Percentiles rank a stretch among this genome's conserved stretches.
Evolutionary conservation across 768 basidiomycete species (phyloP).

Genomic region (Cystobasidium onofrii): DNA sequence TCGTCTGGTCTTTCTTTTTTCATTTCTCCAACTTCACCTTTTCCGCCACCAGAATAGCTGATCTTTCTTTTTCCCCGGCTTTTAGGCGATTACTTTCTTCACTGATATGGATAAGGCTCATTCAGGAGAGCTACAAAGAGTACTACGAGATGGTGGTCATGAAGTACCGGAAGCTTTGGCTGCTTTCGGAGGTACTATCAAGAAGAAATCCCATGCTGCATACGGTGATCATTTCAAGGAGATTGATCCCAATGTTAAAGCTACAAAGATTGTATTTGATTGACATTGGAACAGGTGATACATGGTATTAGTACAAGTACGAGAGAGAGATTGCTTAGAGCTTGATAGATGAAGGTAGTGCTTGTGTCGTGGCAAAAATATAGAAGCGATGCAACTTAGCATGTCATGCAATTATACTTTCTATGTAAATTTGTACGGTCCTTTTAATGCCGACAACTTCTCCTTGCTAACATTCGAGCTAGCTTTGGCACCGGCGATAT

Average conservation of each 20-base stretch:
- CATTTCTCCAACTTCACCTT: no score
- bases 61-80: neutral
- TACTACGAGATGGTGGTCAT: conserved; percentile 78
- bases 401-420: no score
- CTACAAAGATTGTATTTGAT: conserved; percentile 51
- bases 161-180: conserved; percentile 62
- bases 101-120: conserved; percentile 62
- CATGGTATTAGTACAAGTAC: no score
- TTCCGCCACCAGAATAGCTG: neutral
- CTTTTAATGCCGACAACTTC: no score
- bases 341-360: no score
- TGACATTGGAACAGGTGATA: no score
- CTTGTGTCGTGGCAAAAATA: no score
- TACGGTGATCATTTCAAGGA: conserved; percentile 49
- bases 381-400: no score
- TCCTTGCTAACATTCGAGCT: no score
- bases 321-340: no score
- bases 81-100: conserved; percentile 88
- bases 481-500: no score
- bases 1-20: neutral
- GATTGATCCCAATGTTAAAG: conserved; percentile 48
- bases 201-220: conserved; percentile 86
- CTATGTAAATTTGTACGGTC: no score
- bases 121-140: conserved; percentile 86
- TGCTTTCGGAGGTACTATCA: conserved; percentile 75